These are phyloP conservation scores for Pisolithus thermaeus DNA, from an alignment of 1,284 basidiomycete genomes.

Conservation along the genomic window DNA sequence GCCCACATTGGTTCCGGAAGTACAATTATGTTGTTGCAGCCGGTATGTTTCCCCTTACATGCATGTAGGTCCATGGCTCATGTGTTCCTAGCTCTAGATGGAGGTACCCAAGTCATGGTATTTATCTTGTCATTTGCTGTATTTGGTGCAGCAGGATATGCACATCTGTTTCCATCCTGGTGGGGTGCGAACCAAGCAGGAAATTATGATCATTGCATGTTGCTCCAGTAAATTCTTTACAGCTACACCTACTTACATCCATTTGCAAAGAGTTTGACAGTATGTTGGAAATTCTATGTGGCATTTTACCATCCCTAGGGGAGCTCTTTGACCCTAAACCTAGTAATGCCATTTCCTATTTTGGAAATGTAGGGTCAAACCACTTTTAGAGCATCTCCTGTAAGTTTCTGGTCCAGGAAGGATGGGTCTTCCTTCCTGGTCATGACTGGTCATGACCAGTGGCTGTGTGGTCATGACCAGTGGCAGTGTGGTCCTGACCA, in stretches of 20 bases:
- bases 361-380: too few relatives aligned
- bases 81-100: conserved; percentile 40
- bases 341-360: too few relatives aligned
- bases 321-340: too few relatives aligned
- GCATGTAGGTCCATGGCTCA: conserved; percentile 6
- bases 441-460: too few relatives aligned
- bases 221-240: conserved; percentile 6
- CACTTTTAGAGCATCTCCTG: too few relatives aligned
- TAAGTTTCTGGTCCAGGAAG: conserved; percentile 6
- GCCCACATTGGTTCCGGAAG: conserved; percentile 50
- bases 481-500: conserved; percentile 33
- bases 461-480: conserved; percentile 34
- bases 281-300: too few relatives aligned
- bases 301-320: too few relatives aligned
- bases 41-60: conserved; percentile 19
- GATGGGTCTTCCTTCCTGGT: too few relatives aligned
- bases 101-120: conserved; percentile 63
- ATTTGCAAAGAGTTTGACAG: too few relatives aligned
- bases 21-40: conserved; percentile 46
- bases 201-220: conserved; percentile 20
- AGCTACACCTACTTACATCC: too few relatives aligned
- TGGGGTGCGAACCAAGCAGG: conserved; percentile 45
- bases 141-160: conserved; percentile 56
- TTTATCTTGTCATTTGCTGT: conserved; percentile 71
- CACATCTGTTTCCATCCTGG: conserved; percentile 56